Evolutionary conservation across 1,284 basidiomycete genomes (phyloP), one percentile per base, ranked within the genome.

Genomic region (Pyrrhoderma lamaoense): DNA sequence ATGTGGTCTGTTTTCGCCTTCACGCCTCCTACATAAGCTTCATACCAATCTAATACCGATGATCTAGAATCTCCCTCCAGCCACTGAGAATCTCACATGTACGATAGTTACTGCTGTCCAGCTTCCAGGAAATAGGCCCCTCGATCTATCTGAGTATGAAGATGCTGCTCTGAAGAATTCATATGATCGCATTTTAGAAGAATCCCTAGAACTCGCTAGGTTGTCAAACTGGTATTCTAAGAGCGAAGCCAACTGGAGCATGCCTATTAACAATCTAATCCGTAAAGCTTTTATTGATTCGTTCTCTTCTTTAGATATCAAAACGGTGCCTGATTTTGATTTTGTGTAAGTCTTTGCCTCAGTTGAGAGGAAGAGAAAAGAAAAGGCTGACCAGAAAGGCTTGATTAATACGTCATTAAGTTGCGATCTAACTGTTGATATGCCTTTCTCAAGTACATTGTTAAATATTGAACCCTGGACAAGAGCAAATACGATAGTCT

Each of bases 201-300:
- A 49, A 31, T 42, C 39, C 7, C 23, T 16, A 21, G 39, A 42
- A 13, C 25, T 49, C 18, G 7, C 8, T 14, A 49, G 39, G 25
- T 13, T 49, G 1, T 18, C 25, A 14, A 38, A 40, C n/a, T 38
- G 22, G 38, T 23, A 42, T 21, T 19, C n/a, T 8, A 31, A 16
- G 8, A 27, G 40, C 18, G 48, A 19, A 18, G 4, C 34, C 23
- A 42, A 42, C 2, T 49, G 48, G 48, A 49, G 40, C 21, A 42
- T 43, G 8, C 48, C 48, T 2, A 31, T 49, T 16, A 25, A 49
- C 22, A 42, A 42, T 49, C 14, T 43, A 1, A 11, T 49, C 19
- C 21, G 48, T 5, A 49, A 35, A 19, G 48, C 48, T 13, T 49
- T 49, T 23, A 40, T 49, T 19, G 25, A 42, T 13, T 18, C 13